phyloP scores from a whole-genome alignment of 305 asterid genomes.

The Euphrasia arctica region DNA sequence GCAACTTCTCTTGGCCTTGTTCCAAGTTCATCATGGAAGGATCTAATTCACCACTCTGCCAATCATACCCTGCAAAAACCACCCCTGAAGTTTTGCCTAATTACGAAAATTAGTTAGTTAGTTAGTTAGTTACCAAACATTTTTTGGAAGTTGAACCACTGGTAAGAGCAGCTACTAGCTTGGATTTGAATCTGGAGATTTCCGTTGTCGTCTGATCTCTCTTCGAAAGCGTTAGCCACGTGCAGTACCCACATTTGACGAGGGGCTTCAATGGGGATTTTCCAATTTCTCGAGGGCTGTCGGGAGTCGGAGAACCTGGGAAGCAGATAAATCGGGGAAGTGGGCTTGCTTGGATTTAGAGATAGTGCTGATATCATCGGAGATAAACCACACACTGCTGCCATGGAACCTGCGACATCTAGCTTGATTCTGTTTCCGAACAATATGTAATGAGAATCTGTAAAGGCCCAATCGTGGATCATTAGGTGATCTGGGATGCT shows the following conservation, averaged over 20 bases:
- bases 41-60: slow-evolving; percentile 84
- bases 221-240: slow-evolving; percentile 81
- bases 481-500: slow-evolving; percentile 80
- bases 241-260: slow-evolving; percentile 92
- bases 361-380: slow-evolving; percentile 91
- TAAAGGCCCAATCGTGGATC: slow-evolving; percentile 98
- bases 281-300: slow-evolving; percentile 57
- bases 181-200: slow-evolving; percentile 59
- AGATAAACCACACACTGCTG: slow-evolving; percentile 82
- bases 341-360: slow-evolving; percentile 77
- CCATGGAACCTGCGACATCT: slow-evolving; percentile 79
- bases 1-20: slow-evolving; percentile 50
- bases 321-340: slow-evolving; percentile 79
- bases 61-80: slow-evolving; percentile 68
- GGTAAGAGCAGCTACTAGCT: slow-evolving; percentile 81
- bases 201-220: slow-evolving; percentile 37
- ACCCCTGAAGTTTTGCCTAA: no score
- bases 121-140: slow-evolving; percentile 62
- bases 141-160: slow-evolving; percentile 96
- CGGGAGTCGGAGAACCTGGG: slow-evolving; percentile 44
- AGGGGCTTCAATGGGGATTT: slow-evolving; percentile 84
- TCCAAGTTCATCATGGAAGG: slow-evolving; percentile 82
- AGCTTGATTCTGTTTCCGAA: slow-evolving; percentile 91
- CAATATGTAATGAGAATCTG: slow-evolving; percentile 75
- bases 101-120: no score